Evolutionary conservation across 768 basidiomycete genomes (phyloP), one percentile per base, ranked within the genome.

Genomic region (Phanerochaete sordida): DNA sequence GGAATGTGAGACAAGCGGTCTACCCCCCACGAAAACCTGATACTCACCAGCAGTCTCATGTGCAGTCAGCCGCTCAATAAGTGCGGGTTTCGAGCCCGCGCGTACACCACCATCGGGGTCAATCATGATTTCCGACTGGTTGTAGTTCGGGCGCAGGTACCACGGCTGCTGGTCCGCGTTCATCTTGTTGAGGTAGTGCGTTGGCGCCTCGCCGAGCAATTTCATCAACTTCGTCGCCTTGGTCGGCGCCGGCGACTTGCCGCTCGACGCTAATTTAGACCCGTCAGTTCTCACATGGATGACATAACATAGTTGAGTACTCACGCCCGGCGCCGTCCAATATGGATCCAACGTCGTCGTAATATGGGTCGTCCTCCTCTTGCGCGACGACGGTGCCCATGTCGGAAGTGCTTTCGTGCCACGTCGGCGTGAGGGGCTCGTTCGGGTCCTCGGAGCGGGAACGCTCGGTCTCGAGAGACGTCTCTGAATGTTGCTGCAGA

Each of bases 61-160:
- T 16, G 90, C 86, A 2, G 97, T 98, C 53, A 98, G 76, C 11
- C 92, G 85, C 69, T 95, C 94, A 1, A 98, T 88, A 12, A 98
- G 77, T 2, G 94, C 93, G 21, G 83, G 75, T 1, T 95, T 80
- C 0, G 95, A 94, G 3, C 95, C 97, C 28, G 90, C 97, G 45
- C 88, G 84, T 57, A 98, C 87, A 48, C 83, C 80, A 26, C 89
- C 87, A 68, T 97, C 93, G 7, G 88, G 82, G 64, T 94, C 91
- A 65, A 96, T 88, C 49, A 90, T 73, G 63, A 98, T 90, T 60
- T 98, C 95, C 9, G 81, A 80, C 45, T 86, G 84, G 57, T 79
- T 82, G 71, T 92, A 93, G 65, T 91, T 90, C 13, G 90, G 84
- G 6, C 84, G 85, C 50, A 99, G 80, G 73, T 91, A 98, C 91